Evolutionary conservation across 208 protist genomes (phyloP), one percentile per base, ranked within the genome.

Genomic region (Leishmania lainsoni): DNA sequence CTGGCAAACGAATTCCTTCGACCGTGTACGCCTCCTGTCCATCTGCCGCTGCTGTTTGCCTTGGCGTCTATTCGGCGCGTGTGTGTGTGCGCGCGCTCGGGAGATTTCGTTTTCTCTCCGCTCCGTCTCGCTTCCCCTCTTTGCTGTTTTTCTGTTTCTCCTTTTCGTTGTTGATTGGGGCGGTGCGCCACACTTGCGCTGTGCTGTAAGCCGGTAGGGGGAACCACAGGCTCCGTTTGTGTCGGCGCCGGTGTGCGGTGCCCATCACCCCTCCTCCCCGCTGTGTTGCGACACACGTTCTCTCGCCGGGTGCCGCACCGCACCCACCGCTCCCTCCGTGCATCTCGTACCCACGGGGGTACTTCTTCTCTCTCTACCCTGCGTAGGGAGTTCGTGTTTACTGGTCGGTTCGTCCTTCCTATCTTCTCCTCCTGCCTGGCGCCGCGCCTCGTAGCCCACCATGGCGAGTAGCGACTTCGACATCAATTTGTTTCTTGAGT

Each of bases 401-500:
- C 22, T 32, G 26, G 58, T 20, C 58, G 20, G 5, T n/a, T 26
- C 10, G 26, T 22, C 16, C n/a, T 71, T 12, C 17, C 16, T 26
- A 65, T 65, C 39, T 22, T n/a, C n/a, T 48, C 5, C 16, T n/a
- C 16, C n/a, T 49, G 22, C 5, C 39, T 16, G 35, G 32, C 0
- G 32, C 20, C 39, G 4, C 69, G 20, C 17, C 35, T 22, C 5
- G 20, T 8, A 10, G 26, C 4, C 26, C 49, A 42, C 2, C 9
- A 86, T 86, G 77, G 45, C 66, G n/a, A 10, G 16, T 0, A 26
- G 48, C 0, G 82, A 79, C 48, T 89, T 94, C 70, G 71, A 93
- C 42, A 89, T 83, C 8, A 81, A 61, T 49, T 69, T 81, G 5
- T 96, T 98, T 72, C 75, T 96, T 10, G 81, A 89, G 76, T 92